These are phyloP conservation scores for Calonectria crousiana DNA, from an alignment of 2,329 filamentous ascomycete species.

Conservation along the genomic window DNA sequence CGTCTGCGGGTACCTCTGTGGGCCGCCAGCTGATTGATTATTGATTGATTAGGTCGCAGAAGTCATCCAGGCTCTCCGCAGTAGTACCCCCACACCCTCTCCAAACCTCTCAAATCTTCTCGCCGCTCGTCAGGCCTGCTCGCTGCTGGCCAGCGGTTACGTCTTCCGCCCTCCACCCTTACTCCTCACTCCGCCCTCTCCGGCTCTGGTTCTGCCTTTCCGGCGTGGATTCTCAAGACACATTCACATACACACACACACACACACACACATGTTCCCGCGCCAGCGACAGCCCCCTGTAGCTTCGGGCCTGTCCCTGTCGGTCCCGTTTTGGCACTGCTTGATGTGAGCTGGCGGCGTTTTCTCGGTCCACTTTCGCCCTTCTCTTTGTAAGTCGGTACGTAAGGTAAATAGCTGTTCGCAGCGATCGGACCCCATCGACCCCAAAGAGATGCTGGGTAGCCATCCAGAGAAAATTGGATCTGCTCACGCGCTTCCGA, in stretches of 20 bases:
- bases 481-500: slow-evolving; percentile 13
- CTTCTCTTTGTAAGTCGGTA: slow-evolving; percentile 26
- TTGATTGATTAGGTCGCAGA: slow-evolving; percentile 14
- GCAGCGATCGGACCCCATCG: slow-evolving; percentile 22
- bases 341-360: slow-evolving; percentile 23
- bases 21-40: slow-evolving; percentile 36
- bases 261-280: slow-evolving; percentile 18
- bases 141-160: not conserved
- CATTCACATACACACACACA: slow-evolving; percentile 12
- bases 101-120: slow-evolving; percentile 15
- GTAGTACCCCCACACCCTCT: slow-evolving; percentile 19
- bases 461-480: slow-evolving; percentile 14
- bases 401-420: slow-evolving; percentile 28
- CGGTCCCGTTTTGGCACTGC: slow-evolving; percentile 12
- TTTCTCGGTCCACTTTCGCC: slow-evolving; percentile 26
- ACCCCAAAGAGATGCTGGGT: slow-evolving; percentile 12
- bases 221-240: slow-evolving; percentile 4
- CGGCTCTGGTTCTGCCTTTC: not conserved
- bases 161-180: not conserved
- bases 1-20: slow-evolving; percentile 27
- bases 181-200: not conserved
- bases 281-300: slow-evolving; percentile 9
- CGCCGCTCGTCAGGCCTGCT: not conserved
- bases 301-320: slow-evolving; percentile 11
- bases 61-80: slow-evolving; percentile 20